A percentile compares a stretch with the other conserved stretches of the same genome.
phyloP scores from a whole-genome alignment of 345 rosid species.

The Aethionema arabicum region DNA sequence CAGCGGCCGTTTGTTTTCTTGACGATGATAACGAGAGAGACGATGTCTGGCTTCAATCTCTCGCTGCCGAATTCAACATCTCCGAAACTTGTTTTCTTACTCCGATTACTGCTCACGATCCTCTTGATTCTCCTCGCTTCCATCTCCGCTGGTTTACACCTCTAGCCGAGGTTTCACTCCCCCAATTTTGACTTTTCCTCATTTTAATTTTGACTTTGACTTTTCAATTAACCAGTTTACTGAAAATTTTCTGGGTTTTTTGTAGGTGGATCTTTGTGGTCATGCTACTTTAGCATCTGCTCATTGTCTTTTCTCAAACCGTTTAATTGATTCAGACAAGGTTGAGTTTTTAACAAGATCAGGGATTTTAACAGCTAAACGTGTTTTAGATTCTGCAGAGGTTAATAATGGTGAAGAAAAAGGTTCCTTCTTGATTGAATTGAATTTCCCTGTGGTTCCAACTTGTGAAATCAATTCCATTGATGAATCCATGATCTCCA shows the following conservation, averaged over 20 bases:
- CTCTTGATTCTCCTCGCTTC: constrained; percentile 37
- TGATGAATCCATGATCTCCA: constrained; percentile 39
- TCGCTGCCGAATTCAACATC: constrained; percentile 55
- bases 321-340: constrained; percentile 45
- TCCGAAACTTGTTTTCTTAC: constrained; percentile 48
- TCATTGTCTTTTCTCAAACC: constrained; percentile 52
- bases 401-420: constrained; percentile 17
- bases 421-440: constrained; percentile 42
- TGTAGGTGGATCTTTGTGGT: constrained; percentile 61
- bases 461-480: constrained; percentile 40
- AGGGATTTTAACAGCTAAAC: constrained; percentile 63
- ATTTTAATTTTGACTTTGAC: not conserved
- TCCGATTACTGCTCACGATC: constrained; percentile 10
- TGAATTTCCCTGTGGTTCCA: constrained; percentile 51
- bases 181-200: not conserved
- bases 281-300: constrained; percentile 87
- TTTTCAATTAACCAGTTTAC: not conserved
- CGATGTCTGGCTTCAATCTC: constrained; percentile 62
- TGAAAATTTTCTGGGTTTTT: too few species aligned
- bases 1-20: constrained; percentile 75
- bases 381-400: constrained; percentile 24
- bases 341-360: constrained; percentile 66
- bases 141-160: constrained; percentile 65
- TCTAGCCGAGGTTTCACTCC: constrained; percentile 36
- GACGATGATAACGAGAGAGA: constrained; percentile 60